These are phyloP conservation scores for Fusarium graminum DNA, from an alignment of 2,329 filamentous ascomycete genomes.

Conservation along the genomic window DNA sequence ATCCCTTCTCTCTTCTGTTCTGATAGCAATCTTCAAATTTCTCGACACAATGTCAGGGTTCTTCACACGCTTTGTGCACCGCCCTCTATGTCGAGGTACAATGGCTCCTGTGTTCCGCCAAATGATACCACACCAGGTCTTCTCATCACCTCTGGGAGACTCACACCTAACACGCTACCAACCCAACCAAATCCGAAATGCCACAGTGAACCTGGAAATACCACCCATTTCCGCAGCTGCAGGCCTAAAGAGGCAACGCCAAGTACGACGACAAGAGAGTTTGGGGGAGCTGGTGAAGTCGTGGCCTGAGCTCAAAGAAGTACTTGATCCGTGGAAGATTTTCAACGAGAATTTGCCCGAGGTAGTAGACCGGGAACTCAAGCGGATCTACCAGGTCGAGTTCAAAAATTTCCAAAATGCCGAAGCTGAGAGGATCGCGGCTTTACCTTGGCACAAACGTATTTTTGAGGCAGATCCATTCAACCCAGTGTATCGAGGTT, in stretches of 20 bases:
- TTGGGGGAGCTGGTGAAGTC: too few relatives aligned
- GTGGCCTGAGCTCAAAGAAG: too few relatives aligned
- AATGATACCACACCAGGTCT: not conserved
- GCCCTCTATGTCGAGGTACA: not conserved
- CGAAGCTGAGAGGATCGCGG: too few relatives aligned
- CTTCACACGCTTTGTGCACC: not conserved
- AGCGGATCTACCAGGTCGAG: too few relatives aligned
- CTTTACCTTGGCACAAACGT: too few relatives aligned
- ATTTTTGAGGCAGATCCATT: not conserved
- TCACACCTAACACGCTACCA: not conserved
- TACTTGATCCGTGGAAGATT: too few relatives aligned
- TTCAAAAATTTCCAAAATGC: too few relatives aligned
- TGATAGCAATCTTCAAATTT: not conserved
- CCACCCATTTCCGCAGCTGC: not conserved
- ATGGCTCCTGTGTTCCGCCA: not conserved
- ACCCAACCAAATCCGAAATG: not conserved
- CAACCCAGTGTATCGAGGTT: not conserved
- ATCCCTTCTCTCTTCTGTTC: not conserved
- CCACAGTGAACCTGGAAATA: not conserved
- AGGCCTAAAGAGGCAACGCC: too few relatives aligned
- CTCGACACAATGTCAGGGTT: not conserved
- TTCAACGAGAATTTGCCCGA: too few relatives aligned
- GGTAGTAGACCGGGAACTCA: too few relatives aligned
- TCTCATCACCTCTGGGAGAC: not conserved
- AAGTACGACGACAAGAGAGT: too few relatives aligned